Evolutionary conservation across 768 basidiomycete genomes (phyloP).

Genomic region (Psilocybe cubensis): DNA sequence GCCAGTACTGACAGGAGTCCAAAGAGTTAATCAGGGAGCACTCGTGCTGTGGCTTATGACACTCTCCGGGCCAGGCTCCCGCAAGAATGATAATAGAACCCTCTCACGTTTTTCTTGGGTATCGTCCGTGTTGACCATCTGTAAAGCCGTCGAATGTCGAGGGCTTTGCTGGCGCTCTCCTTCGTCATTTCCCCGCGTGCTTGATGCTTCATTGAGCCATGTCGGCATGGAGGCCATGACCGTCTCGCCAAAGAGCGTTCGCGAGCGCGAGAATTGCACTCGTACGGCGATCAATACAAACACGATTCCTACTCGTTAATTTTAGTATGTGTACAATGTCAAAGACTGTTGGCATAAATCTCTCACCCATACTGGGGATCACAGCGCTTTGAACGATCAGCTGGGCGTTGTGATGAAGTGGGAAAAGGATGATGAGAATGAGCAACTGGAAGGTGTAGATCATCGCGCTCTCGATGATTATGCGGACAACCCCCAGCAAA

Average conservation of each 20-base stretch:
- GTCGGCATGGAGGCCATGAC: conserved; percentile 16
- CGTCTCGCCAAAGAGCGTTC: conserved; percentile 17
- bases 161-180: background rate
- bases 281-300: conserved; percentile 33
- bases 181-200: background rate
- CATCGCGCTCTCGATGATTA: conserved; percentile 35
- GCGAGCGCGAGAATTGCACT: conserved; percentile 26
- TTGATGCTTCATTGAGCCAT: conserved; percentile 21
- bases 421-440: conserved; percentile 29
- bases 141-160: background rate
- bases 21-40: conserved; percentile 1
- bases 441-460: conserved; percentile 31
- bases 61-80: background rate
- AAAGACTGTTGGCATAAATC: background rate
- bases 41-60: conserved; percentile 7
- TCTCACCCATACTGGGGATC: conserved; percentile 32
- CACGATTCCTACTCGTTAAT: conserved; percentile 26
- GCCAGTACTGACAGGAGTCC: background rate
- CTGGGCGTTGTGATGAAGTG: conserved; percentile 25
- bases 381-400: conserved; percentile 28
- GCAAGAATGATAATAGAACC: background rate
- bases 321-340: background rate
- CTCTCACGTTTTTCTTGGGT: background rate
- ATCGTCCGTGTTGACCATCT: background rate
- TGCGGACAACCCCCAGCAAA: conserved; percentile 28